These are phyloP conservation scores for Pseudognaphalium luteoalbum DNA, from an alignment of 129 eudicot species.

Conservation along the genomic window DNA sequence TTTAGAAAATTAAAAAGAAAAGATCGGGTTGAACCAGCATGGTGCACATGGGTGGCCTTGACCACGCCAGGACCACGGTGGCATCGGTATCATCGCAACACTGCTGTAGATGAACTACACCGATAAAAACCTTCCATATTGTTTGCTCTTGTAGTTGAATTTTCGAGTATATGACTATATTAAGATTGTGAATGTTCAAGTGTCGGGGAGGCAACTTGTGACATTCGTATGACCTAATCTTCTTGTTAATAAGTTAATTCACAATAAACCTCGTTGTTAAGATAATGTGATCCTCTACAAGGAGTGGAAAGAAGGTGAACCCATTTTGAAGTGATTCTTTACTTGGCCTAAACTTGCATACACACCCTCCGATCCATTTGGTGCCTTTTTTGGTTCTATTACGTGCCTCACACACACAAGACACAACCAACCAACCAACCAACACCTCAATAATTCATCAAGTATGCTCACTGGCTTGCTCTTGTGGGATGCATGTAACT, in stretches of 20 bases:
- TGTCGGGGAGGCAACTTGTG: neutral
- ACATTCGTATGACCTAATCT: neutral
- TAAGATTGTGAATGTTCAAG: neutral
- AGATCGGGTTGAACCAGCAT: no score
- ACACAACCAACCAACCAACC: slow-evolving; percentile 25
- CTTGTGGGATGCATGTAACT: slow-evolving; percentile 38
- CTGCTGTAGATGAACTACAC: no score
- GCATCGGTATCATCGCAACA: neutral
- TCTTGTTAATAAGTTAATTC: neutral
- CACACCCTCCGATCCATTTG: slow-evolving; percentile 15
- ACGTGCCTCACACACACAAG: slow-evolving; percentile 41
- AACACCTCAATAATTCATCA: slow-evolving; percentile 31
- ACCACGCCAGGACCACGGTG: neutral
- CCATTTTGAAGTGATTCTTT: slow-evolving; percentile 36
- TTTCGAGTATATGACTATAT: neutral
- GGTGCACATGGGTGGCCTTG: no score
- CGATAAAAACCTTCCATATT: no score
- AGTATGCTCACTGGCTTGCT: slow-evolving; percentile 26
- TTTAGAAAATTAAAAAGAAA: no score
- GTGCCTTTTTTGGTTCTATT: slow-evolving; percentile 26
- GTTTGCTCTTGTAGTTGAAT: no score
- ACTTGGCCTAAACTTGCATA: slow-evolving; percentile 31
- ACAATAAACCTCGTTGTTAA: neutral
- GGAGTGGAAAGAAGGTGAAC: slow-evolving; percentile 26
- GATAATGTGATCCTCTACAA: neutral